A percentile compares a stretch with the other conserved stretches of the same genome.
These are phyloP conservation scores for Phycomyces blakesleeanus DNA, from an alignment of 192 early-diverging fungal species.

Conservation along the genomic window DNA sequence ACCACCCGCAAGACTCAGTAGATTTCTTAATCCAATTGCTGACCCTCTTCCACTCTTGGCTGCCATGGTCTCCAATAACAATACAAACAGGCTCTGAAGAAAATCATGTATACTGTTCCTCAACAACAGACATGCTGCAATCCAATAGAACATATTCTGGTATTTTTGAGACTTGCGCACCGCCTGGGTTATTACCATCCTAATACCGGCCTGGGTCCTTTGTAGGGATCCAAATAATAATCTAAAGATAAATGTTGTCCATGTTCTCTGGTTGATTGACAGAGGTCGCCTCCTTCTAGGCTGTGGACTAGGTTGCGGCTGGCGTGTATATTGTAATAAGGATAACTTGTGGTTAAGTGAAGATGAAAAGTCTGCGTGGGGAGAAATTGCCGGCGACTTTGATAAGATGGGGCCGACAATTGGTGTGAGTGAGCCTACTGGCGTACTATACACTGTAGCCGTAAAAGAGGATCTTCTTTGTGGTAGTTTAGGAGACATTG, in stretches of 20 bases:
- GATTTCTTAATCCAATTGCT: neutral
- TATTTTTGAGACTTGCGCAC: neutral
- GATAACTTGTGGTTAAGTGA: too few species aligned
- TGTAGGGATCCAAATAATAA: neutral
- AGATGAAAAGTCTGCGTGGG: too few species aligned
- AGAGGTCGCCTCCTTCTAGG: too few species aligned
- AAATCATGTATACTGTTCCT: neutral
- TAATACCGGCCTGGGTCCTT: neutral
- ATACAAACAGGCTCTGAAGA: neutral
- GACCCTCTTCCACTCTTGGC: too few species aligned
- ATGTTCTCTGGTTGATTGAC: too few species aligned
- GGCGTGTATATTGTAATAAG: too few species aligned
- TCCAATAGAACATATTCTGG: neutral
- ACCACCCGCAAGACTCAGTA: neutral
- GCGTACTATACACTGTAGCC: neutral
- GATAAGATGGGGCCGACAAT: too few species aligned
- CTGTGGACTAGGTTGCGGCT: too few species aligned
- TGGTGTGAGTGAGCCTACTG: too few species aligned
- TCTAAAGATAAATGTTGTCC: too few species aligned
- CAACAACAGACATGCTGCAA: neutral
- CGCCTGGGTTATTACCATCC: neutral
- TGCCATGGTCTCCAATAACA: neutral
- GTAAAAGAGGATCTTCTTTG: neutral
- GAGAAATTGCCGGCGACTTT: too few species aligned
- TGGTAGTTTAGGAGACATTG: neutral